These are phyloP conservation scores for Phytopythium aichiense DNA, from an alignment of 352 stramenopile genomes.

Conservation along the genomic window DNA sequence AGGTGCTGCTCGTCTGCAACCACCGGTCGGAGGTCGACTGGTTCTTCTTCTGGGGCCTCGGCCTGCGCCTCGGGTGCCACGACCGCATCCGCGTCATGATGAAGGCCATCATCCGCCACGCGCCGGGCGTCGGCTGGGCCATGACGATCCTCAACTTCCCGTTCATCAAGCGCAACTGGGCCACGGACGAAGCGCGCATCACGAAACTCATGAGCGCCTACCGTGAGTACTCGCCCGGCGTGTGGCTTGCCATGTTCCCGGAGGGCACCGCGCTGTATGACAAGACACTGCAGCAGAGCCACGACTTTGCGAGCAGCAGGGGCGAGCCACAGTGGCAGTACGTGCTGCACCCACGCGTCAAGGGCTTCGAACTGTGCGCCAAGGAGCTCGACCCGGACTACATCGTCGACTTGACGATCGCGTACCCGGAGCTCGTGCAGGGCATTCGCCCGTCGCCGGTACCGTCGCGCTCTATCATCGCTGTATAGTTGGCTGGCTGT, in stretches of 20 bases:
- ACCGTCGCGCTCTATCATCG: not conserved
- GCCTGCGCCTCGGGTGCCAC: conserved; percentile 57
- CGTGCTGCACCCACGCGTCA: conserved; percentile 59
- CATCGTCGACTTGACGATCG: conserved; percentile 73
- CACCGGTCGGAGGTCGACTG: conserved; percentile 81
- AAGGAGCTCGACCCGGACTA: conserved; percentile 61
- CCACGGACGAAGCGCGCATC: conserved; percentile 53
- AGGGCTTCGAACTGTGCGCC: conserved; percentile 66
- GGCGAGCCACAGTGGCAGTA: conserved; percentile 53
- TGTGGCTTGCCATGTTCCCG: conserved; percentile 77
- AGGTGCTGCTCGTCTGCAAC: conserved; percentile 68
- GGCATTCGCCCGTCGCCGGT: conserved; percentile 69
- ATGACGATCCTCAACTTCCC: conserved; percentile 69
- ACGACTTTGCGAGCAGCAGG: conserved; percentile 48
- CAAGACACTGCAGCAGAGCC: conserved; percentile 56
- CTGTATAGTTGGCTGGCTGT: not conserved
- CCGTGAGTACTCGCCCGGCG: conserved; percentile 33
- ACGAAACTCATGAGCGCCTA: conserved; percentile 47
- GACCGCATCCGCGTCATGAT: conserved; percentile 78
- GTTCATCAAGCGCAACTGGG: conserved; percentile 71
- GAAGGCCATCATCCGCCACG: conserved; percentile 60
- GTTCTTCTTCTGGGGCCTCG: conserved; percentile 80
- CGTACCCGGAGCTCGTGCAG: conserved; percentile 66
- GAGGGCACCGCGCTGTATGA: conserved; percentile 73
- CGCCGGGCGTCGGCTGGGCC: conserved; percentile 61